Percentiles rank a stretch among this genome's conserved stretches.
Evolutionary conservation across 768 basidiomycete genomes (phyloP).

Genomic region (Hortiboletus flavorubellus): DNA sequence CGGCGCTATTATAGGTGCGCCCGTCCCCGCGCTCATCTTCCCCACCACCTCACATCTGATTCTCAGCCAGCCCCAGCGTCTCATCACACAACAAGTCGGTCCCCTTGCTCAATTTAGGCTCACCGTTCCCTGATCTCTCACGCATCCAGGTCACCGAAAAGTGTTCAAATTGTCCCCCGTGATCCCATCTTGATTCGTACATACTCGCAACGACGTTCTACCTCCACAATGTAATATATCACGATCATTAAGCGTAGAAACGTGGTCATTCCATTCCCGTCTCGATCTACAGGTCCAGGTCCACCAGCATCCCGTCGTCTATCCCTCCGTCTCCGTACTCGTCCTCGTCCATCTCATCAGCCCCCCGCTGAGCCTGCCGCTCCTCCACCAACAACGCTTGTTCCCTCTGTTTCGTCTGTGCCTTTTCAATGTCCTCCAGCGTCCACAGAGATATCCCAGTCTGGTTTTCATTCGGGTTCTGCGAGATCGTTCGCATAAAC

Average conservation of each 20-base stretch:
- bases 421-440: constrained; percentile 83
- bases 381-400: constrained; percentile 48
- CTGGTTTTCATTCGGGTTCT: constrained; percentile 94
- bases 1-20: constrained; percentile 55
- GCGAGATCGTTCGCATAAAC: constrained; percentile 98
- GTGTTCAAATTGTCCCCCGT: constrained; percentile 36
- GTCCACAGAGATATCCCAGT: constrained; percentile 96
- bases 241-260: background rate
- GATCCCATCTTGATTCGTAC: constrained; percentile 11
- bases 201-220: constrained; percentile 7
- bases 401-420: constrained; percentile 77
- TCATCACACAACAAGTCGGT: constrained; percentile 43
- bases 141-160: constrained; percentile 35
- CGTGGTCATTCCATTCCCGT: background rate
- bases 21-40: background rate
- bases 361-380: constrained; percentile 19
- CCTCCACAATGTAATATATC: constrained; percentile 15
- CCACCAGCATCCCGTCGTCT: constrained; percentile 57
- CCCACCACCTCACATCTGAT: background rate
- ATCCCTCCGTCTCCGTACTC: constrained; percentile 69
- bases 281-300: constrained; percentile 41
- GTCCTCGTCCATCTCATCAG: constrained; percentile 43
- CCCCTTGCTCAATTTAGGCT: constrained; percentile 5
- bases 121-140: constrained; percentile 12
- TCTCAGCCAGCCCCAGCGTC: constrained; percentile 53